Conservation (phyloP, 371 early-diverging fungal genomes). For the Quaeritorhiza haematococci region DNA sequence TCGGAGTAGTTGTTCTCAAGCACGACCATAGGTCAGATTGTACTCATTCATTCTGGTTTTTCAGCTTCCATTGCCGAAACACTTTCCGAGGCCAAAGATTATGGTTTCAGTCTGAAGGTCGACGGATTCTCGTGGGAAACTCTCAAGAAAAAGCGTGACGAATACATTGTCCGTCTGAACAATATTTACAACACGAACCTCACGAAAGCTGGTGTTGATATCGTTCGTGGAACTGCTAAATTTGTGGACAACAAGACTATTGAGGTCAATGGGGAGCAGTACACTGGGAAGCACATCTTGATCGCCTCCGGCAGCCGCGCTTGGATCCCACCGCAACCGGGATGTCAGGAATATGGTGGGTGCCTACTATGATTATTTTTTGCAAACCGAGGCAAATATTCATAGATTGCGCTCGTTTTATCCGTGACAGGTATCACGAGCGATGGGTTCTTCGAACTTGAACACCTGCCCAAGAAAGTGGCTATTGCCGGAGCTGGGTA, state of each 20-base stretch:
- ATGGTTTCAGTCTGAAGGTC: conserved; percentile 66
- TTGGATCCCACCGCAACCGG: conserved; percentile 60
- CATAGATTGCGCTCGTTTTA: neutral
- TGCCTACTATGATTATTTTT: neutral
- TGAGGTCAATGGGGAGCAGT: conserved; percentile 53
- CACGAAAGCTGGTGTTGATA: conserved; percentile 77
- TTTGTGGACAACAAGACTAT: conserved; percentile 73
- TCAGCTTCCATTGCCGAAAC: conserved; percentile 80
- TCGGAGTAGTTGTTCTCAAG: neutral
- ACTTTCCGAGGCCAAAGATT: conserved; percentile 77
- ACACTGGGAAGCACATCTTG: conserved; percentile 64
- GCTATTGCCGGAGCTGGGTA: conserved; percentile 63
- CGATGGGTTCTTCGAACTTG: conserved; percentile 95
- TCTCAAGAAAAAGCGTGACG: conserved; percentile 89
- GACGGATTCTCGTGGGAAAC: conserved; percentile 48
- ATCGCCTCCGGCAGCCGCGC: conserved; percentile 68
- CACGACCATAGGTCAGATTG: conserved; percentile 1
- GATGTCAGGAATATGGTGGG: conserved; percentile 61
- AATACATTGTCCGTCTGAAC: conserved; percentile 91
- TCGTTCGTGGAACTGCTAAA: conserved; percentile 77
- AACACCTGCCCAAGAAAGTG: conserved; percentile 85
- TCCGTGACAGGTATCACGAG: conserved; percentile 83
- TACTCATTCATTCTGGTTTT: neutral
- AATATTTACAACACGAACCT: conserved; percentile 92
- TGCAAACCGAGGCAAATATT: neutral